Evolutionary conservation across 305 asterid genomes (phyloP), one percentile per base, ranked within the genome.

Genomic region (Solanum chacoense): DNA sequence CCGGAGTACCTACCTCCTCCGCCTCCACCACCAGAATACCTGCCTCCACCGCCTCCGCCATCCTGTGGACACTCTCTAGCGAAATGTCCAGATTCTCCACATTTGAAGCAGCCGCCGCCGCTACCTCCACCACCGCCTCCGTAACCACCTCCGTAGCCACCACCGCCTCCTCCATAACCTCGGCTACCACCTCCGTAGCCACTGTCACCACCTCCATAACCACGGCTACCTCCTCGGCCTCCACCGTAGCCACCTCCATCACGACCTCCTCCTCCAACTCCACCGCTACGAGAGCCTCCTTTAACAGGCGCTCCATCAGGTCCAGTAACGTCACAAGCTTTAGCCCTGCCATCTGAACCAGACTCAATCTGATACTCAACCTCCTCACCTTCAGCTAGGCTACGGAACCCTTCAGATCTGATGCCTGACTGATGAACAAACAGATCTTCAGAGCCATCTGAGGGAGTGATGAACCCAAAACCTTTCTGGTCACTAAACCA

Each of bases 401-500:
- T 92, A 28, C 95, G 91, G 22, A 93, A 93, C 1, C 95, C 95
- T 67, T 91, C 94, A n/a, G 95, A 84, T 73, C 90, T 94, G 90
- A 94, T 94, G 89, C 92, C 95, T 11, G 95, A 89, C 65, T 93
- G 95, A 87, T 94, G 97, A n/a, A 93, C 97, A 73, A 94, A 93
- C 4, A 94, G 91, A 91, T 94, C 97, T 3, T 93, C 95, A 20
- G 92, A 91, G 74, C 95, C 95, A 42, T 85, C 95, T 11, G 92
- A 93, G 31, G 94, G 93, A 9, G 93, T 89, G 65, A 94, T 90
- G 93, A 94, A 94, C 0, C 95, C 95, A 89, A 92, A 94, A 6
- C 97, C 97, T 40, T 93, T 93, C 37, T 93, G 95, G 71, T 91
- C 97, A 91, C 92, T 94, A 93, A 94, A 94, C 95, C 95, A 93